phyloP scores from a whole-genome alignment of 192 early-diverging fungal genomes.

The Coemansia sp. region DNA sequence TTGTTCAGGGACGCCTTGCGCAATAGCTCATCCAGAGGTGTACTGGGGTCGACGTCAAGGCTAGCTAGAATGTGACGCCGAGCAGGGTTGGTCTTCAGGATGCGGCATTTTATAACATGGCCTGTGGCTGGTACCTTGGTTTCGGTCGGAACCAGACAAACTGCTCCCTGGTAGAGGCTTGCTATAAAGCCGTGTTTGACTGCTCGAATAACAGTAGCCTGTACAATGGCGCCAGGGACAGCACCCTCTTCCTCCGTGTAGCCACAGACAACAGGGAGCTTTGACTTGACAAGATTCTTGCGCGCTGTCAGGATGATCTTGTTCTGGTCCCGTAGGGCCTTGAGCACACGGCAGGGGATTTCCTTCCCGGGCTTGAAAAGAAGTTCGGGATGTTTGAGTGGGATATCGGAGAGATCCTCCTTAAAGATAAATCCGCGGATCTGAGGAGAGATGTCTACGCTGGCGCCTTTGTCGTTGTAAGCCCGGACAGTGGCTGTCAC shows the following conservation, averaged over 20 bases:
- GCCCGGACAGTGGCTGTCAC: slow-evolving; percentile 55
- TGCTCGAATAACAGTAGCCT: slow-evolving; percentile 32
- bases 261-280: slow-evolving; percentile 62
- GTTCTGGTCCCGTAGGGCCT: slow-evolving; percentile 54
- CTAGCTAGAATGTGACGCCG: slow-evolving; percentile 61
- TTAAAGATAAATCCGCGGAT: slow-evolving; percentile 72
- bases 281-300: slow-evolving; percentile 69
- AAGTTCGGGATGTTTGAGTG: slow-evolving; percentile 64
- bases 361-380: slow-evolving; percentile 71
- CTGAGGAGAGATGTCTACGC: slow-evolving; percentile 57
- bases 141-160: slow-evolving; percentile 61
- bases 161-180: slow-evolving; percentile 73
- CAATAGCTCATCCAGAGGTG: slow-evolving; percentile 41
- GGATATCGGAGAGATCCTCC: slow-evolving; percentile 72
- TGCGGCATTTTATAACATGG: slow-evolving; percentile 73
- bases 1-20: slow-evolving; percentile 2
- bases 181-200: slow-evolving; percentile 69
- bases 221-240: slow-evolving; percentile 59
- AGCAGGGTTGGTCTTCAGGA: slow-evolving; percentile 59
- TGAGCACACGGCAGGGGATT: slow-evolving; percentile 73
- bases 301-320: slow-evolving; percentile 75
- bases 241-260: slow-evolving; percentile 57
- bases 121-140: slow-evolving; percentile 61
- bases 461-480: slow-evolving; percentile 57
- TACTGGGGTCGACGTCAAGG: slow-evolving; percentile 45